Percentiles rank a stretch among this genome's conserved stretches.
Conservation (phyloP, 163 green algal species). For the Trebouxiophyceae sp. region DNA sequence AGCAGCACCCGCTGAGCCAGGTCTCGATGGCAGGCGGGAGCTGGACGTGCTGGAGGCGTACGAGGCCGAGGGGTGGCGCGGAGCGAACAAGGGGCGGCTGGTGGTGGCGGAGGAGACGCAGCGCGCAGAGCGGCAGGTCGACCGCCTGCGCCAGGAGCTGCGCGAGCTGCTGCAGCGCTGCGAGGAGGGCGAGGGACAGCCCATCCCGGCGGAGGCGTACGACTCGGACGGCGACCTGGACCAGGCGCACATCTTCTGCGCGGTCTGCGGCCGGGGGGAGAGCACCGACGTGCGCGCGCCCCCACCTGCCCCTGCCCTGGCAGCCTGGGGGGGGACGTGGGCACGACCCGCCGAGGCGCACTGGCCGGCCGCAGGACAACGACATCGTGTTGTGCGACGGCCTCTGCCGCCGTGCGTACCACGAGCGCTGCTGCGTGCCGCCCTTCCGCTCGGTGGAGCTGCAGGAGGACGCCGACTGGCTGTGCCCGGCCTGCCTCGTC, state of each 20-base stretch:
- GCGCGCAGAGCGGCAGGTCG: conserved; percentile 37
- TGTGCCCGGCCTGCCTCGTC: conserved; percentile 72
- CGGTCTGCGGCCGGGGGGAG: conserved; percentile 2
- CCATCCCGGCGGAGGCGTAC: conserved; percentile 34
- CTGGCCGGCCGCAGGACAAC: conserved; percentile 74
- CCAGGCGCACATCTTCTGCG: conserved; percentile 70
- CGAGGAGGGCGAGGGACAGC: conserved; percentile 44
- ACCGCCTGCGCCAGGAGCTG: conserved; percentile 43
- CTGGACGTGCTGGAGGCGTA: conserved; percentile 59
- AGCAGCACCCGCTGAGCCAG: too few relatives aligned
- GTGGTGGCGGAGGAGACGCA: conserved; percentile 46
- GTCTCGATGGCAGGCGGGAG: conserved; percentile 52
- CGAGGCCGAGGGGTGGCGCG: conserved; percentile 60
- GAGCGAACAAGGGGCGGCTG: conserved; percentile 47
- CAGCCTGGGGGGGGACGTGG: background rate
- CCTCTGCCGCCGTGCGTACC: conserved; percentile 78
- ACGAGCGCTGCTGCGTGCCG: conserved; percentile 70
- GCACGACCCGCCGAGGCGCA: too few relatives aligned
- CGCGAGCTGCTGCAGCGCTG: conserved; percentile 46
- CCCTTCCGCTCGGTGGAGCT: conserved; percentile 48
- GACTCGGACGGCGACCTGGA: conserved; percentile 68
- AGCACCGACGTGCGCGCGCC: background rate
- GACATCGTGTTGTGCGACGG: conserved; percentile 93
- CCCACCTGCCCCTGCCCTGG: background rate
- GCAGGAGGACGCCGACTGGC: conserved; percentile 73